Conservation (phyloP, 2,329 filamentous ascomycete genomes). For the Akanthomyces uredinophilus region DNA sequence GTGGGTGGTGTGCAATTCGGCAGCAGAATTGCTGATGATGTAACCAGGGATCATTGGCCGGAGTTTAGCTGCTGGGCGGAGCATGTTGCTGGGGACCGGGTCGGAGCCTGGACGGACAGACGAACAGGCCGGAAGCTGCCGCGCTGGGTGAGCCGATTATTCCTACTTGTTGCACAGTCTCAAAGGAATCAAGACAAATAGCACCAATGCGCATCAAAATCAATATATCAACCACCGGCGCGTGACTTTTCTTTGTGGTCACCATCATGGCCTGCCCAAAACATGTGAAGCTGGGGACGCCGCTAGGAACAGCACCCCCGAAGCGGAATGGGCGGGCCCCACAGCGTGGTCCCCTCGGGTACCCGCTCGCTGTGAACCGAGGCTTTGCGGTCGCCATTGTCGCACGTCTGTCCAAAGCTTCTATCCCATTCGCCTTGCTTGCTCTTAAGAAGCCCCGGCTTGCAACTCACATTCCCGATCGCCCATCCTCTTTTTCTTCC, state of each 20-base stretch:
- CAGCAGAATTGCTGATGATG: slow-evolving; percentile 1
- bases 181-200: too few species aligned
- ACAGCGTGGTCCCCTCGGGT: slow-evolving; percentile 7
- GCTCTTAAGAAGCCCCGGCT: slow-evolving; percentile 11
- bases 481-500: not conserved
- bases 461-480: not conserved
- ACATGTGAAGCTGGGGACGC: slow-evolving; percentile 12
- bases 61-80: not conserved
- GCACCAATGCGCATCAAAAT: not conserved
- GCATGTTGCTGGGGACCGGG: not conserved
- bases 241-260: not conserved
- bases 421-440: not conserved
- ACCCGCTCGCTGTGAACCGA: slow-evolving; percentile 1
- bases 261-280: not conserved
- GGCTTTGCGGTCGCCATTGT: not conserved
- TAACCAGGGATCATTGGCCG: not conserved
- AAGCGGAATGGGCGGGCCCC: slow-evolving; percentile 2
- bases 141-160: too few species aligned
- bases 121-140: too few species aligned
- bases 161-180: too few species aligned
- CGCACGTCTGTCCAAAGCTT: not conserved
- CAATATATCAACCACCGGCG: not conserved
- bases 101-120: too few species aligned
- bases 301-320: not conserved
- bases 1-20: not conserved